A percentile compares a stretch with the other conserved stretches of the same genome.
Evolutionary conservation across 768 basidiomycete genomes (phyloP).

Genomic region (Auricularia sp.): DNA sequence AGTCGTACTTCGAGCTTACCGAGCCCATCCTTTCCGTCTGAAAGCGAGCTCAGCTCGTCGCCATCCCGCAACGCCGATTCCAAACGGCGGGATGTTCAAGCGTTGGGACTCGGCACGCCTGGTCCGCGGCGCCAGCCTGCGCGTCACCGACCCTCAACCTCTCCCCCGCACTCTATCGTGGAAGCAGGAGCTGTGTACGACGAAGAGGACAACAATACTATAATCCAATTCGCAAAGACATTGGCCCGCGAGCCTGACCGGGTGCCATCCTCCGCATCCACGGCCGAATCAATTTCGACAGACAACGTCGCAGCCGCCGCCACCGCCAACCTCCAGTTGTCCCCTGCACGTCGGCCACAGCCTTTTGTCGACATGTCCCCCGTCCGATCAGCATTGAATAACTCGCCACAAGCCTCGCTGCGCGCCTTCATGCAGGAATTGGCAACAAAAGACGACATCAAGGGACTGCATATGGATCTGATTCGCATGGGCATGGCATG

Average conservation of each 20-base stretch:
- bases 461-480: slow-evolving; percentile 63
- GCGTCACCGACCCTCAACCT: neutral
- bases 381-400: neutral
- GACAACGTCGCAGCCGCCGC: neutral
- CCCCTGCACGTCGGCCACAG: slow-evolving; percentile 12
- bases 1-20: neutral
- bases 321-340: neutral
- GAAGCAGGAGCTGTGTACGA: neutral
- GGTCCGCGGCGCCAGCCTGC: neutral
- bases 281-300: neutral
- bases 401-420: slow-evolving; percentile 45
- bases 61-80: neutral
- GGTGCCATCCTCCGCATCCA: neutral
- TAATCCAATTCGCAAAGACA: neutral
- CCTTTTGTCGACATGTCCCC: slow-evolving; percentile 21
- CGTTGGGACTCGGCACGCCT: neutral
- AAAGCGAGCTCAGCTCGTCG: neutral
- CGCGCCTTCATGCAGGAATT: slow-evolving; percentile 51
- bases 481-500: slow-evolving; percentile 60
- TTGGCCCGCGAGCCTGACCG: neutral
- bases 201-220: neutral
- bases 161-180: neutral
- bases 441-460: slow-evolving; percentile 52
- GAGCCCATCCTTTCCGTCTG: neutral
- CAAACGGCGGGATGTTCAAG: neutral